Conservation (phyloP, 495 filamentous ascomycete species). For the Pseudevernia furfuracea region DNA sequence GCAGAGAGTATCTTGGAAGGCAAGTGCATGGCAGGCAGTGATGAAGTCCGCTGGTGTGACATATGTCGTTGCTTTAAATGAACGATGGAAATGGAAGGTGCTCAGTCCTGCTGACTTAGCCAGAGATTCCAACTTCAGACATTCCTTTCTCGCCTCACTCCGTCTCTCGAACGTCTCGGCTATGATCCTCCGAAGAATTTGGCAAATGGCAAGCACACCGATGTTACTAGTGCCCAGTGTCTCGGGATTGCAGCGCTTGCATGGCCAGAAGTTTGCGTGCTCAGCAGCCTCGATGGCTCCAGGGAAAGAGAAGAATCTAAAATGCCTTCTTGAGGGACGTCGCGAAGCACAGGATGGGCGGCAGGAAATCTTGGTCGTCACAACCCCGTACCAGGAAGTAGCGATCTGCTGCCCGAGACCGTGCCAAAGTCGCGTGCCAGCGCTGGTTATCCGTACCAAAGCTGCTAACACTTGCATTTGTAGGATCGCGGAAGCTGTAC, state of each 20-base stretch:
- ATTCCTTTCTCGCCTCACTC: conserved; percentile 30
- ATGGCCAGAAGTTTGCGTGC: conserved; percentile 50
- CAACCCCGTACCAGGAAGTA: conserved; percentile 55
- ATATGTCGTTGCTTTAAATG: conserved; percentile 53
- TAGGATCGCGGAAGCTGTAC: background rate
- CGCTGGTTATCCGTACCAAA: conserved; percentile 30
- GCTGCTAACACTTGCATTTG: background rate
- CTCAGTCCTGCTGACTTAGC: conserved; percentile 49
- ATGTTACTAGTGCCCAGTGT: conserved; percentile 33
- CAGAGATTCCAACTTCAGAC: conserved; percentile 41
- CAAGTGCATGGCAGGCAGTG: conserved; percentile 19
- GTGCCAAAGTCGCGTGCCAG: conserved; percentile 49
- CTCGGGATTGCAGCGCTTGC: conserved; percentile 58
- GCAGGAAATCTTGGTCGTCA: conserved; percentile 58
- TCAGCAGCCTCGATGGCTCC: conserved; percentile 39
- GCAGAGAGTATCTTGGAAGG: conserved; percentile 14
- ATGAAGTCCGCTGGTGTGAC: conserved; percentile 51
- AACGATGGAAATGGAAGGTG: conserved; percentile 55
- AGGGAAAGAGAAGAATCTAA: conserved; percentile 51
- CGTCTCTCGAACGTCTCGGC: conserved; percentile 37
- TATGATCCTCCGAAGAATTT: conserved; percentile 21
- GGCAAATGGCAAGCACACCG: conserved; percentile 38
- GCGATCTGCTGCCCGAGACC: conserved; percentile 42
- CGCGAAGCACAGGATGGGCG: conserved; percentile 53
- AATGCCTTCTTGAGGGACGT: conserved; percentile 53